These are phyloP conservation scores for Haberlea rhodopensis DNA, from an alignment of 257 asterid species.

Conservation along the genomic window DNA sequence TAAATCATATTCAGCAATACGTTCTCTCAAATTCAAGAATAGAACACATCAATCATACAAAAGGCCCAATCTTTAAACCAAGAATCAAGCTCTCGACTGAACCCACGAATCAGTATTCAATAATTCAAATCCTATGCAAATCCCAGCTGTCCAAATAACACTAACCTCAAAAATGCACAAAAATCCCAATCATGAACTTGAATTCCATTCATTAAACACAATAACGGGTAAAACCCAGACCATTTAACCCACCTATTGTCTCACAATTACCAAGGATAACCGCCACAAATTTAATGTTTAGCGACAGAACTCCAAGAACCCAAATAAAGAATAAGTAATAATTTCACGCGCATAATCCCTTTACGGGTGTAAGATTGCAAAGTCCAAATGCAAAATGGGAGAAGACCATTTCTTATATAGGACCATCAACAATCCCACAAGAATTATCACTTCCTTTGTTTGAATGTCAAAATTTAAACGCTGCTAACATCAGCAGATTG, in stretches of 20 bases:
- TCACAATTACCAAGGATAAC: neutral
- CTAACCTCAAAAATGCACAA: neutral
- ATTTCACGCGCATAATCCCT: constrained; percentile 23
- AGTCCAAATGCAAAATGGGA: constrained; percentile 8
- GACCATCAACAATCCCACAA: constrained; percentile 14
- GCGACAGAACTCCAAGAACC: constrained; percentile 18
- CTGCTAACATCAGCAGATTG: constrained; percentile 19
- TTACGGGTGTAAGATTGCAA: constrained; percentile 13
- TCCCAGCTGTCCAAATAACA: constrained; percentile 18
- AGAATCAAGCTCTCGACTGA: constrained; percentile 24
- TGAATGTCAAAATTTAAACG: constrained; percentile 6
- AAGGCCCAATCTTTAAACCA: constrained; percentile 11
- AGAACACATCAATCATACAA: constrained; percentile 1
- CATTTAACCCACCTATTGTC: constrained; percentile 11
- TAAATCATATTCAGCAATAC: neutral
- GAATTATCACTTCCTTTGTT: neutral
- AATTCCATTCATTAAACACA: constrained; percentile 22
- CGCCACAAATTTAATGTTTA: constrained; percentile 7
- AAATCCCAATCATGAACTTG: neutral
- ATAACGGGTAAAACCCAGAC: constrained; percentile 24
- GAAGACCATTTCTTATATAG: neutral
- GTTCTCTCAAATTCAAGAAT: constrained; percentile 16
- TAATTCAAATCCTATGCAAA: too few relatives aligned
- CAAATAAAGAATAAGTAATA: neutral
- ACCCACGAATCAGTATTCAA: constrained; percentile 22